A percentile compares a stretch with the other conserved stretches of the same genome.
These are phyloP conservation scores for Theileria annulata DNA, from an alignment of 169 alveolate genomes.

Conservation along the genomic window DNA sequence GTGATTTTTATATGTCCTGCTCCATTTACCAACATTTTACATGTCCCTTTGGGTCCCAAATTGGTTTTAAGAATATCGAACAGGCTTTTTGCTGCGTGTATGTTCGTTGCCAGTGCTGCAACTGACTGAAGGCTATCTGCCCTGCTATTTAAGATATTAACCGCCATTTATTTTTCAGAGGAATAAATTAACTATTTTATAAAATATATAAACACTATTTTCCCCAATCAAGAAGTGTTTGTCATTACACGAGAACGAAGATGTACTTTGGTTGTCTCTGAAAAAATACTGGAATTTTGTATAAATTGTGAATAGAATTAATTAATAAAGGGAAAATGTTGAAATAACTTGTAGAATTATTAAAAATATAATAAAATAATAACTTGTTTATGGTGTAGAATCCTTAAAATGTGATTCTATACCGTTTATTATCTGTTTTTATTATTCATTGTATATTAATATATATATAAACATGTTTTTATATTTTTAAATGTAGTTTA, in stretches of 20 bases:
- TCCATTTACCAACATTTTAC: conserved; percentile 98
- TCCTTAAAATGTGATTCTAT: neutral
- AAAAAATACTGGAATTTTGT: neutral
- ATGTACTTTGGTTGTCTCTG: conserved; percentile 2
- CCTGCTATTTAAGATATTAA: conserved; percentile 87
- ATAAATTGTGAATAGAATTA: neutral
- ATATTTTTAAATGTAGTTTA: conserved; percentile 5
- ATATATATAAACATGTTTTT: neutral
- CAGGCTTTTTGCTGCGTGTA: conserved; percentile 96
- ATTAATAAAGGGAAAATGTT: neutral
- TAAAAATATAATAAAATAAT: neutral
- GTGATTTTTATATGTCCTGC: conserved; percentile 93
- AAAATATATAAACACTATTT: too few species aligned
- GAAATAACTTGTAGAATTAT: neutral
- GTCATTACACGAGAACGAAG: neutral
- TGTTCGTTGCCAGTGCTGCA: conserved; percentile 94
- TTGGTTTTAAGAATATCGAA: conserved; percentile 94
- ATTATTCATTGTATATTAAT: neutral
- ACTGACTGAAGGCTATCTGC: conserved; percentile 95
- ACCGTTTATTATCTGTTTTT: neutral
- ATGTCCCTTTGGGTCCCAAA: conserved; percentile 99
- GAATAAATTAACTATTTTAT: conserved; percentile 1
- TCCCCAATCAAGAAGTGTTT: neutral
- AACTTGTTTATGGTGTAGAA: neutral
- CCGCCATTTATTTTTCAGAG: conserved; percentile 57